phyloP scores from a whole-genome alignment of 306 rosid genomes.

The Cicer cuneatum region DNA sequence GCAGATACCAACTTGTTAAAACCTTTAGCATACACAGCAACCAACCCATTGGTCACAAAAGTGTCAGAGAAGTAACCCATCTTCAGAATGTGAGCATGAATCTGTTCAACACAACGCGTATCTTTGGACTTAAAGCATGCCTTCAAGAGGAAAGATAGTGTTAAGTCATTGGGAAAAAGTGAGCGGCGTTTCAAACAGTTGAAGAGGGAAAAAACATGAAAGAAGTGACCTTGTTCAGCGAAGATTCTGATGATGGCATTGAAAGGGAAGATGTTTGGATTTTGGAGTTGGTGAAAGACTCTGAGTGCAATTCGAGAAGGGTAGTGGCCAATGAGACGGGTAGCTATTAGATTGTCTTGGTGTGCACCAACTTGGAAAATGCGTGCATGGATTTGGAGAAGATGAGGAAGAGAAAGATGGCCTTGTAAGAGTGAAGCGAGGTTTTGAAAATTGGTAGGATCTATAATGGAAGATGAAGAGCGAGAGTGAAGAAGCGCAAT shows the following conservation, averaged over 20 bases:
- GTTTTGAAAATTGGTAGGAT: background rate
- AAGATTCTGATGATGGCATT: constrained; percentile 64
- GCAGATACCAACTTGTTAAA: constrained; percentile 53
- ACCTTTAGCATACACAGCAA: constrained; percentile 52
- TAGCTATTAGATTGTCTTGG: constrained; percentile 62
- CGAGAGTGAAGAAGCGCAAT: background rate
- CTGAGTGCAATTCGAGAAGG: constrained; percentile 49
- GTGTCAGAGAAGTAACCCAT: constrained; percentile 50
- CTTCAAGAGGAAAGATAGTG: constrained; percentile 66
- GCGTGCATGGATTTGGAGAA: constrained; percentile 65
- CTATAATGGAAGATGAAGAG: background rate
- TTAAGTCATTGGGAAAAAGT: constrained; percentile 61
- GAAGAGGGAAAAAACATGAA: constrained; percentile 47
- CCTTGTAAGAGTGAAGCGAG: constrained; percentile 54
- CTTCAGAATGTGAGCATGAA: constrained; percentile 58
- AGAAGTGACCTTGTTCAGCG: constrained; percentile 52
- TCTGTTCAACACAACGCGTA: constrained; percentile 46
- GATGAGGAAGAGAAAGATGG: constrained; percentile 44
- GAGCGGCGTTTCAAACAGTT: constrained; percentile 46
- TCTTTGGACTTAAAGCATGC: constrained; percentile 47
- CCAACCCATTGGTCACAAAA: constrained; percentile 54
- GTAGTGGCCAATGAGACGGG: constrained; percentile 72
- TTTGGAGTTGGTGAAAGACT: constrained; percentile 53
- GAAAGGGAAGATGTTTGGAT: constrained; percentile 65
- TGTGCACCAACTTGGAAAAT: constrained; percentile 56